Evolutionary conservation across 2,329 filamentous ascomycete species (phyloP), one percentile per base, ranked within the genome.

Genomic region (Mycosphaerella sp.): DNA sequence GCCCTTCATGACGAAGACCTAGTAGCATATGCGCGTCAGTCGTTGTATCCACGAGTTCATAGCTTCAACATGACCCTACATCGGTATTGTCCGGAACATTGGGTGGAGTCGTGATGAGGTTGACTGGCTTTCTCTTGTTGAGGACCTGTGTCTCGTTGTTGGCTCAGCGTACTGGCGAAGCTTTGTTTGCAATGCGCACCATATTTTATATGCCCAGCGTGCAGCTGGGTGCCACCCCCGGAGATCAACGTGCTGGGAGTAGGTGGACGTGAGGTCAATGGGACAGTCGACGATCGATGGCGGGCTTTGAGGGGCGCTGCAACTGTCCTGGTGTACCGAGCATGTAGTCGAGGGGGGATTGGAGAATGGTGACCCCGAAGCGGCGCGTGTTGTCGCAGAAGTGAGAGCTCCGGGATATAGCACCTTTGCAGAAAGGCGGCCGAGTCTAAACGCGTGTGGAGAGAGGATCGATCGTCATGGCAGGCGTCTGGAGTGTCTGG

Each of bases 51-150:
- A 17, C 21, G 25, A 34, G 49, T 53, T 40, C 10, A 6, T 7
- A 32, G 14, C 34, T 21, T n/a, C 36, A 6, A 5, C 21, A n/a
- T 30, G 32, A 50, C 67, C 79, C 62, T 78, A 91, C 90, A 80
- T 97, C 89, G 62, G 81, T 78, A 64, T 87, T 82, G 59, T 95
- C 88, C 75, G 93, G 84, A 61, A 89, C 79, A 59, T 91, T 80
- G 46, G 79, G 75, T 17, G 86, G 85, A 42, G 79, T 77, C 44
- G 86, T 79, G 60, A 90, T 75, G 68, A 89, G 86, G 72, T 87
- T 84, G 66, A 97, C 89, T 51, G 90, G 90, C 73, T 97, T 97
- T 64, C 93, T 83, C 75, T 97, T 97, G 72, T 87, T 96, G 59
- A 95, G 79, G 62, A 98, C 91, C 91, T 97, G 66, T 46, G 32